Evolutionary conservation across 345 rosid genomes (phyloP), one percentile per base, ranked within the genome.

Genomic region (Citrus hindsii): DNA sequence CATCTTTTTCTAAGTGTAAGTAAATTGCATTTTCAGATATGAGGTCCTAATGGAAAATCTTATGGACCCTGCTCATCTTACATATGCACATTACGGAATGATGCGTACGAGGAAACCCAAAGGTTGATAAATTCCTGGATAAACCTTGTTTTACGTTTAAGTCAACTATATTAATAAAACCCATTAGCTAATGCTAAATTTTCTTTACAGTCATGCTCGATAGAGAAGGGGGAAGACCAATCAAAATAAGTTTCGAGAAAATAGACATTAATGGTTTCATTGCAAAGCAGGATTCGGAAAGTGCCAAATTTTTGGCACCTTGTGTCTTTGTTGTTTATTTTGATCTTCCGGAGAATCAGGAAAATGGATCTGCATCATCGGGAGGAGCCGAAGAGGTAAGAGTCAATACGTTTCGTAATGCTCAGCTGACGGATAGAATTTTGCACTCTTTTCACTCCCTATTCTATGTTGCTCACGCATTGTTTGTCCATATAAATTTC

Each of bases 31-130:
- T 86, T 84, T 83, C 83, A 93, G 98, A 89, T 90, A 94, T 28
- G 98, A 94, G 74, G 90, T 94, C 53, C 75, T 93, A 84, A 33
- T 92, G 48, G 98, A 93, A 84, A 94, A 94, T 72, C 89, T 93
- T 42, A 92, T 93, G 98, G 98, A 94, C 79, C 98, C 98, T 51
- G 91, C 97, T 81, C 98, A 94, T 83, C 93, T 93, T 80, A 94
- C 95, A 18, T 93, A 92, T 83, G 97, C 98, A 59, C 98, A 93
- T 83, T 86, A 89, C 79, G 93, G 98, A 79, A 58, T 94, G 70
- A 85, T 90, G 97, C 79, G 56, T 80, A 77, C 80, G 38, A 69
- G 48, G 56, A 71, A 71, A 67, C 90, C 87, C 6, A 84, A 83
- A 81, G 87, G 92, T 69, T 75, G 55, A 63, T 81, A 78, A 83